Evolutionary conservation across 1,284 basidiomycete species (phyloP), one percentile per base, ranked within the genome.

Genomic region (Singerocomus rubriflavus): DNA sequence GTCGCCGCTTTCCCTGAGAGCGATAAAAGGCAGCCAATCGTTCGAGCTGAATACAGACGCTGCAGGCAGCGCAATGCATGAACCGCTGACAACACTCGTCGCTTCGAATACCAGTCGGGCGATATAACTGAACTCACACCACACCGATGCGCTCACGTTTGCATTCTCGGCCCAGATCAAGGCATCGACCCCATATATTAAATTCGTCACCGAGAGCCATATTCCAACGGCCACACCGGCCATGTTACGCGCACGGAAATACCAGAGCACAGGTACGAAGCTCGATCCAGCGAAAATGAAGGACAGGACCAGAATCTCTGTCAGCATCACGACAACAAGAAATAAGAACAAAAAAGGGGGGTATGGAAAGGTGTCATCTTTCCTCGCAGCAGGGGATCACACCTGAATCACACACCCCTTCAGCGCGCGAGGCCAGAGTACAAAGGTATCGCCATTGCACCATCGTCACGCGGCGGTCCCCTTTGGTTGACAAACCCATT

Each of bases 201-300:
- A 14, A 44, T 71, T 71, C 12, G 54, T 51, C 14, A 61, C 21
- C 10, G 62, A 62, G 10, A 72, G 60, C 71, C 69, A 71, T 25
- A 48, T 43, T 29, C 68, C 62, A 39, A 71, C 65, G 45, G 78
- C 74, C 9, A 82, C 64, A 12, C 73, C 73, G 6, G 75, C 73
- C 34, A 78, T 64, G 57, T 79, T 84, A 33, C 71, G 69, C 34
- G 76, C 74, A 38, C 69, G 70, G 53, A 71, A 57, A 53, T 71
- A 71, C 48, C 71, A 69, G 29, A 71, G 67, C 44, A 70, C 52
- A 33, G 73, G 66, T 14, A 67, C 54, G 11, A 71, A 57, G 39
- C 80, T 65, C 25, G 82, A 59, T 27, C 60, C 59, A 14, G 69
- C 65, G 54, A 73, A 77, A 41, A 79, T 54, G 60, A 84, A 75